Conservation (phyloP, 2,329 filamentous ascomycete species). For the Monosporascus sp. region DNA sequence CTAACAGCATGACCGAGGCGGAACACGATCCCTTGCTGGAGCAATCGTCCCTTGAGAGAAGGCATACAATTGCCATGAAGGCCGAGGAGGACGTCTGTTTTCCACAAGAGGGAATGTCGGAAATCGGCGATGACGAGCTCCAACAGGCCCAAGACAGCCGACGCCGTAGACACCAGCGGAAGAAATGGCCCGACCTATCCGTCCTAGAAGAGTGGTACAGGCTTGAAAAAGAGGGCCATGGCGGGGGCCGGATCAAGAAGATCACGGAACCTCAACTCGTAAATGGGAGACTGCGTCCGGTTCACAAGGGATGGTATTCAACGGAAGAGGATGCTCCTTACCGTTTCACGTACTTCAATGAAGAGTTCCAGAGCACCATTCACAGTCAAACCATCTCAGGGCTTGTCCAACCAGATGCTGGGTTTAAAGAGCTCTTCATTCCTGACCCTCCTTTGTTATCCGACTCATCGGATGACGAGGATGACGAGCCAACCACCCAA, state of each 20-base stretch:
- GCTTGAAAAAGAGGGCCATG: slow-evolving; percentile 84
- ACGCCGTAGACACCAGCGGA: slow-evolving; percentile 51
- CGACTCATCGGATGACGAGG: slow-evolving; percentile 67
- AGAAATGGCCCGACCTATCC: slow-evolving; percentile 81
- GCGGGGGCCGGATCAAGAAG: slow-evolving; percentile 80
- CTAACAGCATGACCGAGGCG: slow-evolving; percentile 14
- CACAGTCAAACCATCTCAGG: slow-evolving; percentile 95
- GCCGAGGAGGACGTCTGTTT: slow-evolving; percentile 91
- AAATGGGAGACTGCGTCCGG: slow-evolving; percentile 79
- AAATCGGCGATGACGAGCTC: slow-evolving; percentile 73
- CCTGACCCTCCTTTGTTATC: slow-evolving; percentile 75
- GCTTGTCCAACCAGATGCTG: slow-evolving; percentile 76
- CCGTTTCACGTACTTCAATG: slow-evolving; percentile 97
- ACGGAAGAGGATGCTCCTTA: slow-evolving; percentile 88
- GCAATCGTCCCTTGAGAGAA: slow-evolving; percentile 35
- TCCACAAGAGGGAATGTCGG: slow-evolving; percentile 72
- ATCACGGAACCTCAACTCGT: slow-evolving; percentile 92
- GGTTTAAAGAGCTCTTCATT: slow-evolving; percentile 83
- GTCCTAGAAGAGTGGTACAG: slow-evolving; percentile 85
- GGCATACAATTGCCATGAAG: slow-evolving; percentile 56
- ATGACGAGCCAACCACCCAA: slow-evolving; percentile 39
- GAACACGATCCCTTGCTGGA: slow-evolving; percentile 25
- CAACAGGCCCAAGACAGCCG: slow-evolving; percentile 41
- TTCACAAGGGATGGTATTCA: slow-evolving; percentile 76
- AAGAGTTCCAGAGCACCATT: slow-evolving; percentile 91